Conservation (phyloP, 1,284 basidiomycete genomes). For the Xanthoconium separans region DNA sequence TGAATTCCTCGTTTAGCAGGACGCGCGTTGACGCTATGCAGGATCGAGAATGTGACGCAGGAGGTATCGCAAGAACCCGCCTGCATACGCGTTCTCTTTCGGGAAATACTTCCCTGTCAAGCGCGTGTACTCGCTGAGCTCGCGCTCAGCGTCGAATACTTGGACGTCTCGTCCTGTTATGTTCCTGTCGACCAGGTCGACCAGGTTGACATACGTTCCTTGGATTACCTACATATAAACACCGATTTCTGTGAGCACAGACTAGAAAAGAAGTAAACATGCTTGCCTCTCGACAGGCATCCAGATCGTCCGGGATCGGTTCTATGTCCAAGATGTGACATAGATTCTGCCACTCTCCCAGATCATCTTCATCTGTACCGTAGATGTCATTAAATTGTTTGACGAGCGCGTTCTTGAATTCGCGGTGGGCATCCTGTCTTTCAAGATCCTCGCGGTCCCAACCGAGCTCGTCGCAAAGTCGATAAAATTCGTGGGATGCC, state of each 20-base stretch:
- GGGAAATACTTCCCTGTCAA: conserved; percentile 17
- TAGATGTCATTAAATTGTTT: conserved; percentile 19
- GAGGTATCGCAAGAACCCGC: conserved; percentile 18
- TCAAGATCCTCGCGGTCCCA: conserved; percentile 1
- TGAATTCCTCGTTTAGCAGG: neutral
- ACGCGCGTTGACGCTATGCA: neutral
- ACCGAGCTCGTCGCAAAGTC: conserved; percentile 11
- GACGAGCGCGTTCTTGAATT: conserved; percentile 16
- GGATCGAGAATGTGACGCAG: conserved; percentile 15
- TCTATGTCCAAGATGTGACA: conserved; percentile 8
- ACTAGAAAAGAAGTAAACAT: too few relatives aligned
- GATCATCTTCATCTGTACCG: conserved; percentile 7
- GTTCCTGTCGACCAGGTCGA: conserved; percentile 19
- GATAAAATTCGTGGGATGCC: conserved; percentile 23
- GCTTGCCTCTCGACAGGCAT: conserved; percentile 14
- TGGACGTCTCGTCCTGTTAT: neutral
- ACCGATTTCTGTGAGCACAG: neutral
- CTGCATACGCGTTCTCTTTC: conserved; percentile 20
- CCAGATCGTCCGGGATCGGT: conserved; percentile 9
- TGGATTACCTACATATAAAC: conserved; percentile 15
- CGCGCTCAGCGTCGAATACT: conserved; percentile 12
- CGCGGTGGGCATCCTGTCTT: neutral
- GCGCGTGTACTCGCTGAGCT: conserved; percentile 12
- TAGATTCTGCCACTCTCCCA: conserved; percentile 11
- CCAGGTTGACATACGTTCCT: conserved; percentile 11